Conservation (phyloP, 768 basidiomycete species). For the Pulveroboletus sp. region DNA sequence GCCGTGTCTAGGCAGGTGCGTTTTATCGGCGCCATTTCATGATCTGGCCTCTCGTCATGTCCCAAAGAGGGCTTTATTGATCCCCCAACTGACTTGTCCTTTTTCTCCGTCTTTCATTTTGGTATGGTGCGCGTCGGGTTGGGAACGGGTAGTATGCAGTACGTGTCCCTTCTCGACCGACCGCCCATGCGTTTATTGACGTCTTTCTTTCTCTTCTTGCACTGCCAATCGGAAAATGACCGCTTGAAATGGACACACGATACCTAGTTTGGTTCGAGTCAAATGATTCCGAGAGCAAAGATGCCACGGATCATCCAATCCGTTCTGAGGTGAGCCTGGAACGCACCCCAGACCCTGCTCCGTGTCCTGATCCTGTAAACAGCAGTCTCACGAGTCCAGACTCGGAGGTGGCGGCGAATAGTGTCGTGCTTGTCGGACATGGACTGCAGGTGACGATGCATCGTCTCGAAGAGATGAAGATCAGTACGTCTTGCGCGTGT, state of each 20-base stretch:
- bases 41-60: background rate
- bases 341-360: background rate
- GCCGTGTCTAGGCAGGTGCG: conserved; percentile 74
- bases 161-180: conserved; percentile 27
- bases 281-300: conserved; percentile 62
- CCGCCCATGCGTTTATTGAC: conserved; percentile 2
- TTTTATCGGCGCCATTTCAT: conserved; percentile 14
- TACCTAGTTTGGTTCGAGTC: conserved; percentile 74
- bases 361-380: conserved; percentile 10
- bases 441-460: conserved; percentile 52
- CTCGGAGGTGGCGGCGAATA: conserved; percentile 67
- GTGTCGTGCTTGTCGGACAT: conserved; percentile 71
- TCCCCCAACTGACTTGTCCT: background rate
- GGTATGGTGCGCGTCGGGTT: background rate
- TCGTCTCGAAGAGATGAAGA: conserved; percentile 74
- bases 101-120: background rate
- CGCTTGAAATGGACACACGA: conserved; percentile 5
- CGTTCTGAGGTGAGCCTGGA: conserved; percentile 54
- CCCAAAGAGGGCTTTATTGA: conserved; percentile 22
- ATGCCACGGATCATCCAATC: conserved; percentile 72
- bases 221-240: background rate
- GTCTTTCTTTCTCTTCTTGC: no score
- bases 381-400: conserved; percentile 77
- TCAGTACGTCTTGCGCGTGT: conserved; percentile 49
- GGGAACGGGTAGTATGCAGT: conserved; percentile 56